Percentiles rank a stretch among this genome's conserved stretches.
Evolutionary conservation across 495 filamentous ascomycete genomes (phyloP).

Genomic region (Platismatia glauca): DNA sequence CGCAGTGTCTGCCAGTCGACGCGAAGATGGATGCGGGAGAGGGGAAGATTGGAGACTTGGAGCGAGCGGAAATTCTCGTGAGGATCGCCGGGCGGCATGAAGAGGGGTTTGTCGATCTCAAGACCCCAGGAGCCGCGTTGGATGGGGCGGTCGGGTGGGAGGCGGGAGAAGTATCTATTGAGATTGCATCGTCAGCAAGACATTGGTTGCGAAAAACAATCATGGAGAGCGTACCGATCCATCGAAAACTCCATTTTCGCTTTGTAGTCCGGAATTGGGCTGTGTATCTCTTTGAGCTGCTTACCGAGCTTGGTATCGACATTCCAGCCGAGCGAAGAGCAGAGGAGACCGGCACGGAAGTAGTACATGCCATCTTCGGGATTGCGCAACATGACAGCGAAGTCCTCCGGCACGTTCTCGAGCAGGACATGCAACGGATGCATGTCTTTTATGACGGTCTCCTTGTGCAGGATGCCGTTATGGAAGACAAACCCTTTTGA

Average conservation of each 20-base stretch:
- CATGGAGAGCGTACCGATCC: constrained; percentile 51
- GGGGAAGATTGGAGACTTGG: constrained; percentile 47
- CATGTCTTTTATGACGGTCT: constrained; percentile 52
- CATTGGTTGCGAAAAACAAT: neutral
- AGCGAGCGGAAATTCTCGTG: constrained; percentile 48
- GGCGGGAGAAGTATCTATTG: constrained; percentile 66
- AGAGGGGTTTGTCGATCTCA: constrained; percentile 69
- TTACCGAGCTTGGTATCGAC: constrained; percentile 65
- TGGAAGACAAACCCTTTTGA: constrained; percentile 51
- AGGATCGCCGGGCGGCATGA: constrained; percentile 66
- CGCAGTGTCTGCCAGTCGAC: constrained; percentile 91
- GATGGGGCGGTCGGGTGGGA: constrained; percentile 66
- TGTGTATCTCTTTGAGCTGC: constrained; percentile 66
- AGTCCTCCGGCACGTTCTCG: constrained; percentile 84
- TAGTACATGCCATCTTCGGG: constrained; percentile 63
- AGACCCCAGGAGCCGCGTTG: constrained; percentile 85
- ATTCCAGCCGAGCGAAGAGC: constrained; percentile 76
- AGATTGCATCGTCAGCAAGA: neutral
- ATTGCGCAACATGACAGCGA: constrained; percentile 69
- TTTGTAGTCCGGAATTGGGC: constrained; percentile 74
- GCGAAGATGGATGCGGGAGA: constrained; percentile 61
- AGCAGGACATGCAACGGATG: constrained; percentile 66
- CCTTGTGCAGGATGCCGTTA: constrained; percentile 61
- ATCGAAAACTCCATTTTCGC: constrained; percentile 86
- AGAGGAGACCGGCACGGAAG: constrained; percentile 71